Conservation (phyloP, 1,139 yeast genomes). For the Debaryomyces sp. region DNA sequence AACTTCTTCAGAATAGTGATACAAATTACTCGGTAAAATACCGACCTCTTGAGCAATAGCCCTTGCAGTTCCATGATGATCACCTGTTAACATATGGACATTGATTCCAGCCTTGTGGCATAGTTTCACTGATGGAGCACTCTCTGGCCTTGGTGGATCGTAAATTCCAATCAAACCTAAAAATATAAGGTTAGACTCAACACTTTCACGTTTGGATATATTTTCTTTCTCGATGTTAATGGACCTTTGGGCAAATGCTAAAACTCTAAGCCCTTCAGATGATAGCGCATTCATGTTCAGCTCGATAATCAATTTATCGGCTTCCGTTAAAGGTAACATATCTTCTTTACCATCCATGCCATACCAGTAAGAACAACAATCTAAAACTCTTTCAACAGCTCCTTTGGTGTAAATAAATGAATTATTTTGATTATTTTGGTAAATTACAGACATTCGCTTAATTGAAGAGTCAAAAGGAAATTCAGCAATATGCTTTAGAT, state of each 20-base stretch:
- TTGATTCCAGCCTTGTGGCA: conserved; percentile 80
- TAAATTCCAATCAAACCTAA: conserved; percentile 78
- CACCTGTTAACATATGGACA: conserved; percentile 87
- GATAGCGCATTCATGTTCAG: conserved; percentile 65
- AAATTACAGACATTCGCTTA: conserved; percentile 73
- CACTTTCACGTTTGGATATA: conserved; percentile 44
- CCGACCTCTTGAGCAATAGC: conserved; percentile 89
- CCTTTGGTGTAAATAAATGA: conserved; percentile 65
- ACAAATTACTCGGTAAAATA: conserved; percentile 69
- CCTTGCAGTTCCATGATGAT: conserved; percentile 79
- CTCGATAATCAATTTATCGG: conserved; percentile 47
- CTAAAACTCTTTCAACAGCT: conserved; percentile 74
- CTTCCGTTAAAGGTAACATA: conserved; percentile 38
- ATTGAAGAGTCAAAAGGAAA: conserved; percentile 80
- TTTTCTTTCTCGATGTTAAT: conserved; percentile 23
- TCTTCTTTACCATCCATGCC: conserved; percentile 27
- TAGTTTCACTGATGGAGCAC: conserved; percentile 64
- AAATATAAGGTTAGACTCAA: conserved; percentile 62
- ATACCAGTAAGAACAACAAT: conserved; percentile 60
- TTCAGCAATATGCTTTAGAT: conserved; percentile 55
- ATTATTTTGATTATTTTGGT: conserved; percentile 33
- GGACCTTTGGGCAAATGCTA: conserved; percentile 63
- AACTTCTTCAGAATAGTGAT: conserved; percentile 63
- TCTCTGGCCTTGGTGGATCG: conserved; percentile 80
- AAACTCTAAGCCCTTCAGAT: conserved; percentile 70